These are phyloP conservation scores for Sarocladium brachiariae DNA, from an alignment of 2,329 filamentous ascomycete genomes.

Conservation along the genomic window DNA sequence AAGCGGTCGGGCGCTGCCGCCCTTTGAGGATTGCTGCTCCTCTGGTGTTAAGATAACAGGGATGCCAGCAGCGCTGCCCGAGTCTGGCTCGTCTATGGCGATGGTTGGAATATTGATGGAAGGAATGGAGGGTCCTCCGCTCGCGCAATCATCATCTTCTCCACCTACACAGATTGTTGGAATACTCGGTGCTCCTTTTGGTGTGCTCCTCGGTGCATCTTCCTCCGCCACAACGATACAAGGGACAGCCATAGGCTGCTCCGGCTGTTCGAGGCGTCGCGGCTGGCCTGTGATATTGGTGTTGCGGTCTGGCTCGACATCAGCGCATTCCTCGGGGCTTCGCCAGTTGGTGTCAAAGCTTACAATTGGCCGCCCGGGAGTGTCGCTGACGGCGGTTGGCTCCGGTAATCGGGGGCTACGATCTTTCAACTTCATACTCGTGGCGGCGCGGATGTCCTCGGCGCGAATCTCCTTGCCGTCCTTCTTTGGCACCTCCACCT, in stretches of 20 bases:
- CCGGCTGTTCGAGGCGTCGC: slow-evolving; percentile 18
- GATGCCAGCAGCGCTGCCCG: slow-evolving; percentile 35
- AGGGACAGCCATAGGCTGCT: slow-evolving; percentile 39
- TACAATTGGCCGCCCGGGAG: slow-evolving; percentile 86
- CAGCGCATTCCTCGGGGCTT: slow-evolving; percentile 60
- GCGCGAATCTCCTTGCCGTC: slow-evolving; percentile 77
- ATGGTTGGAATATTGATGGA: slow-evolving; percentile 45
- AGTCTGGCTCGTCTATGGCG: slow-evolving; percentile 28
- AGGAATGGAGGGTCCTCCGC: slow-evolving; percentile 20
- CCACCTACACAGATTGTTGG: slow-evolving; percentile 30
- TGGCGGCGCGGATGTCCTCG: slow-evolving; percentile 84
- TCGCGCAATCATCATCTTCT: slow-evolving; percentile 17
- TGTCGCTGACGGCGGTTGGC: slow-evolving; percentile 86
- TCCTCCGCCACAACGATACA: slow-evolving; percentile 47
- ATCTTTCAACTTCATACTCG: slow-evolving; percentile 81
- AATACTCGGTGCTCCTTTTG: slow-evolving; percentile 22
- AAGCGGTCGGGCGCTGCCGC: slow-evolving; percentile 25
- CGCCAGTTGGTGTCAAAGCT: slow-evolving; percentile 88
- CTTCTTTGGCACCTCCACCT: slow-evolving; percentile 52
- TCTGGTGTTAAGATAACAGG: slow-evolving; percentile 43
- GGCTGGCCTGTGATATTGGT: slow-evolving; percentile 12
- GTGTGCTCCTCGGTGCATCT: slow-evolving; percentile 26
- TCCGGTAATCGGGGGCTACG: slow-evolving; percentile 81
- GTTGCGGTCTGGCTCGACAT: slow-evolving; percentile 48
- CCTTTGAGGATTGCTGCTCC: slow-evolving; percentile 20